phyloP scores from a whole-genome alignment of 2,329 filamentous ascomycete genomes.

The Pseudofabraea citricarpa region DNA sequence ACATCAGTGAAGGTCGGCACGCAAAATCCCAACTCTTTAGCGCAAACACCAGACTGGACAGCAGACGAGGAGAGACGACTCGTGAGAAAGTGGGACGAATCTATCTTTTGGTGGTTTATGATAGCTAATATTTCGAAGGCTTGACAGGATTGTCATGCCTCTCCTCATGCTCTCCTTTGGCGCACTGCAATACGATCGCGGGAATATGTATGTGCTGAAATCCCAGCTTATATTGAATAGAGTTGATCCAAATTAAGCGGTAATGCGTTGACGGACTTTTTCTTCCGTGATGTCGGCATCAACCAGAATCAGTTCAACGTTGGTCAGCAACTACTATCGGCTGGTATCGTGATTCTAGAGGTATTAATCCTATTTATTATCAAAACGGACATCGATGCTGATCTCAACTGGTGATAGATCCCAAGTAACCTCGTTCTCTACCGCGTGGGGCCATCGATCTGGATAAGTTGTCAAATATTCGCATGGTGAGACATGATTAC shows the following conservation, averaged over 20 bases:
- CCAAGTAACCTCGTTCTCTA: constrained; percentile 3
- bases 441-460: constrained; percentile 28
- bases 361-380: no score
- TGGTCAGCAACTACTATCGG: constrained; percentile 20
- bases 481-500: no score
- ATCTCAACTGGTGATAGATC: no score
- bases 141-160: constrained; percentile 27
- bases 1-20: no score
- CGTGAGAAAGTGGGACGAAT: no score
- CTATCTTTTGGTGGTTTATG: no score
- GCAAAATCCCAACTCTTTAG: no score
- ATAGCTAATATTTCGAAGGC: no score
- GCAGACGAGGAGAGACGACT: no score
- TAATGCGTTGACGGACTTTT: constrained; percentile 24
- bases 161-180: constrained; percentile 29
- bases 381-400: no score
- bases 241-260: constrained; percentile 1
- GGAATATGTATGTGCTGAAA: constrained; percentile 19
- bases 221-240: not conserved
- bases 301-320: constrained; percentile 23
- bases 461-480: constrained; percentile 34
- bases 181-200: constrained; percentile 26
- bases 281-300: constrained; percentile 22
- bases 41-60: no score
- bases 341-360: constrained; percentile 25